phyloP scores from a whole-genome alignment of 768 basidiomycete genomes.

The Ramaria sp. region DNA sequence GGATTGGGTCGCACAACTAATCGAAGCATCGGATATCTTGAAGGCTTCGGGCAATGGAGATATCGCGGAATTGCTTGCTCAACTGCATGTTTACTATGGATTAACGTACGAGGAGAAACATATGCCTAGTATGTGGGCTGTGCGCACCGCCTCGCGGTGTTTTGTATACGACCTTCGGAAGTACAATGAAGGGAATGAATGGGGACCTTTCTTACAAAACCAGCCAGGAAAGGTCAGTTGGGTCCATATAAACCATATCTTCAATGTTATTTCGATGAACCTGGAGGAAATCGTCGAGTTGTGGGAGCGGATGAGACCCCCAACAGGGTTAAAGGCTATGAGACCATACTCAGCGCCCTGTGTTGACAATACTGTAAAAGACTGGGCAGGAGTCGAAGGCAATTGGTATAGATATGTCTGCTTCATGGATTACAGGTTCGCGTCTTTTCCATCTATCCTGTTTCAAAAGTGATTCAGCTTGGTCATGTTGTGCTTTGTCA shows the following conservation, averaged over 20 bases:
- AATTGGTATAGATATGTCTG: constrained; percentile 67
- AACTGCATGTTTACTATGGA: constrained; percentile 39
- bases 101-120: constrained; percentile 29
- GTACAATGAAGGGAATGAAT: constrained; percentile 38
- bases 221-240: constrained; percentile 39
- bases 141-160: constrained; percentile 37
- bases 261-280: constrained; percentile 44
- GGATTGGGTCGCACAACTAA: not conserved
- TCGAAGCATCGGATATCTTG: constrained; percentile 1
- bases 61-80: constrained; percentile 25
- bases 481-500: constrained; percentile 8
- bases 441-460: not conserved
- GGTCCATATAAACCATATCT: constrained; percentile 51
- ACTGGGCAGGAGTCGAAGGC: constrained; percentile 73
- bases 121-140: constrained; percentile 20
- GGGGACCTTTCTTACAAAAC: constrained; percentile 43
- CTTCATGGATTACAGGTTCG: constrained; percentile 70
- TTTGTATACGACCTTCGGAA: constrained; percentile 57
- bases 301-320: constrained; percentile 32
- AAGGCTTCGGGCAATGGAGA: not conserved
- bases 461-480: not conserved
- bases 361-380: constrained; percentile 23
- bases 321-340: constrained; percentile 38
- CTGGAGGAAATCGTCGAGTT: constrained; percentile 30
- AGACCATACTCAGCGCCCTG: constrained; percentile 46